Base-by-base conservation (phyloP, 805 yeast species). In the Candida corydali region DNA sequence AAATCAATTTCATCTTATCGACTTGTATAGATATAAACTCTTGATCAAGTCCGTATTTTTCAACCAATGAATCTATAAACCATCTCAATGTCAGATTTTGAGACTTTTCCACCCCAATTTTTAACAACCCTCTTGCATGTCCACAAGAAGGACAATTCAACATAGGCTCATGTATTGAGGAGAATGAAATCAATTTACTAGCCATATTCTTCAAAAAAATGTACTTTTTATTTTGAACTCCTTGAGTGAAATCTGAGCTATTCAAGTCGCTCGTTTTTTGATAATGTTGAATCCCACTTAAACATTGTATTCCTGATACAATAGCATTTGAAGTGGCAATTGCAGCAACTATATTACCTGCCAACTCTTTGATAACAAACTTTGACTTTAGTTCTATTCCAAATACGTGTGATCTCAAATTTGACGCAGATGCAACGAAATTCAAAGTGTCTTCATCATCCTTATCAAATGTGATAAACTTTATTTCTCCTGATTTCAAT, bases 261-360 rank as follows among this genome's bases (percentile, higher is more conserved):
- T 24, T 14, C 0, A 36, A 26, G 4, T 38, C 37, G 5, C 6
- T 26, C 15, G 28, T n/a, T 19, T 57, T 45, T 2, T 51, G 49
- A 46, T 63, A 82, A 50, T 37, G 77, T 56, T 55, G 75, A 32
- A 88, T 61, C 0, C 95, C 83, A 26, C 82, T 77, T 26, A 91
- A 55, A 3, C 88, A 80, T 11, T 93, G 82, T 46, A 87, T 74
- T 0, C 98, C 98, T 0, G 96, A 88, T 48, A 93, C 81, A 10
- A 93, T 82, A 1, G 98, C 98, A 57, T 93, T 93, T 3, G 97
- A 91, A 1, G 98, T 93, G 5, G 98, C 98, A 48, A 94, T 89
- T 0, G 98, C 98, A 0, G 99, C 98, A 27, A 93, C 93, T 50
- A 93, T 93, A 58, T 91, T 93, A 5, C 99, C 99, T 0, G 98